Evolutionary conservation across 352 stramenopile genomes (phyloP), one percentile per base, ranked within the genome.

Genomic region (Phytophthora tentaculata): DNA sequence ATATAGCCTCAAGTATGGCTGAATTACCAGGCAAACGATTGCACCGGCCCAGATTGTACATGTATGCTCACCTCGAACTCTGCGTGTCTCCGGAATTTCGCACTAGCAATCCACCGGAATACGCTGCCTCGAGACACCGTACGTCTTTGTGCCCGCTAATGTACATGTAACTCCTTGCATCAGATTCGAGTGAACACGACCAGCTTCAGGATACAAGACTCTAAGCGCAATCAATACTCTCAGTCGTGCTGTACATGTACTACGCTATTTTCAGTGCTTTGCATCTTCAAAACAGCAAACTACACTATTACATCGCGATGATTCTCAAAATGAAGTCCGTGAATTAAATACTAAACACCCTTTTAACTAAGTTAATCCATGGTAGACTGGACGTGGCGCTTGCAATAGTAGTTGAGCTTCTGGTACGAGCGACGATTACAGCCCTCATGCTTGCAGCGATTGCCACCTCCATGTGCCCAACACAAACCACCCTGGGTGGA

Each of bases 381-480:
- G 41, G 29, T 54, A 29, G 1, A 17, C 35, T 43, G 26, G 26
- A 32, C 26, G 8, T 32, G 29, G 75, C n/a, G n/a, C 54, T 80
- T 49, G 71, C 81, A 90, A 56, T 75, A 87, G 71, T 90, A 88
- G 71, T 77, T 66, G 64, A 83, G 84, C 71, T 88, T 90, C 55
- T 86, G 79, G 71, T 90, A 90, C 52, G 81, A 88, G 26, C 77
- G 77, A 47, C 81, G 79, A 28, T 75, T 86, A 69, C 81, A 90
- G 35, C 77, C 69, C 6, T 90, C 79, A 32, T 84, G 71, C 37
- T 73, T 71, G 73, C 81, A 90, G 23, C 79, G 79, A 67, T 88
- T 86, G 61, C 84, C 83, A 37, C 82, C 84, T 24, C 84, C 84
- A 61, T 93, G 84, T 0, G 83, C 83, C 80, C 84, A 91, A 66